Evolutionary conservation across 768 basidiomycete genomes (phyloP), one percentile per base, ranked within the genome.

Genomic region (Hydnomerulius pinastri): DNA sequence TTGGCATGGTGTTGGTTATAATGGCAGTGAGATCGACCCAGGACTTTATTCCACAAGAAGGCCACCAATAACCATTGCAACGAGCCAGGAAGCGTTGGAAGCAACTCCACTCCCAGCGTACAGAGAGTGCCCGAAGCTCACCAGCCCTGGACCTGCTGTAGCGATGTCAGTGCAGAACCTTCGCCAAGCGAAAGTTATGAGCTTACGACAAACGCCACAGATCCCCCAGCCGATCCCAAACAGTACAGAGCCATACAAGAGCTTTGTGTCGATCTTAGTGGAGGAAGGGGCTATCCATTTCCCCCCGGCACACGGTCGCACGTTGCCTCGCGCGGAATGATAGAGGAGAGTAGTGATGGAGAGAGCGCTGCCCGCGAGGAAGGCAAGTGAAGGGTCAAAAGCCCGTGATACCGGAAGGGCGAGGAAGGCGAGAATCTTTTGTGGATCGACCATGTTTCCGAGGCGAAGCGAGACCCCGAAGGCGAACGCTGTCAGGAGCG

Each of bases 191-290:
- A 35, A 36, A 36, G 15, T 9, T 17, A 18, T 21, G n/a, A 15
- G 71, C 83, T 61, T 65, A 85, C 83, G 83, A 63, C 84, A 86
- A 41, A 85, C 66, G 28, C 84, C 84, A 46, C 74, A 68, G 32
- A 80, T 58, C 5, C 79, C 84, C 84, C 84, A 86, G 1, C 84
- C 83, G 23, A 82, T 52, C 41, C 84, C 83, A 62, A 86, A 86
- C 30, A 83, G 53, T 15, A 76, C 72, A 10, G 81, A 74, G 18
- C 84, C 84, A 25, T 60, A 47, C 7, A 86, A 37, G 24, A 86
- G 71, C 52, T 62, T 73, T 21, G 52, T 42, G 55, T 85, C 78
- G 15, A 85, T 67, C 28, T 62, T 55, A 15, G 67, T 69, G 28
- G 56, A 64, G 27, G 69, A 70, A 4, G 76, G 75, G 21, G 80